Evolutionary conservation across 2,329 filamentous ascomycete genomes (phyloP).

Genomic region (Magnaporthales sp.): DNA sequence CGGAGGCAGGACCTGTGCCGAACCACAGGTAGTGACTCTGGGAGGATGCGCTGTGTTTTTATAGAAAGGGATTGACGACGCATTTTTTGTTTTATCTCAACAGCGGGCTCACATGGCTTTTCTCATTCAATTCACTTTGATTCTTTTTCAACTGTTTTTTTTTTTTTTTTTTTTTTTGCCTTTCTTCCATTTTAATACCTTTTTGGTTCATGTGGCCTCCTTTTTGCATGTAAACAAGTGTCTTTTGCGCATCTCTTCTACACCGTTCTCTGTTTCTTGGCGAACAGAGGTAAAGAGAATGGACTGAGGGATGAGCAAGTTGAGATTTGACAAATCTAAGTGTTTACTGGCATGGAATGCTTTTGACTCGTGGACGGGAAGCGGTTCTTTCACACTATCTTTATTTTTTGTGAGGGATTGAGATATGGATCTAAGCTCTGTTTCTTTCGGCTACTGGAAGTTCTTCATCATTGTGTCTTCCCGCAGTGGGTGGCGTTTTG

Average conservation of each 20-base stretch:
- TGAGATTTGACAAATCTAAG: background rate
- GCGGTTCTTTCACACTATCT: background rate
- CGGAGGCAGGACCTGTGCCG: background rate
- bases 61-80: background rate
- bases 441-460: background rate
- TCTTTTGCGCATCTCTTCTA: background rate
- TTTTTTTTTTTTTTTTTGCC: background rate
- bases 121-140: background rate
- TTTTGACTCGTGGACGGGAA: background rate
- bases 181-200: background rate
- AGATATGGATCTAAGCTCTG: background rate
- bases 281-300: background rate
- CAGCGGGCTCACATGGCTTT: background rate
- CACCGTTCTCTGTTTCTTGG: background rate
- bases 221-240: background rate
- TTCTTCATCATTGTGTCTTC: background rate
- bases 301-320: background rate
- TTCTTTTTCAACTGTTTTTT: background rate
- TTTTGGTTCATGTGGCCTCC: background rate
- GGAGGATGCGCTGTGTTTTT: background rate
- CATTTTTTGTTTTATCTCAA: background rate
- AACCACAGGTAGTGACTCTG: background rate
- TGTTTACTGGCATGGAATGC: background rate
- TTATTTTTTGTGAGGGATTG: background rate
- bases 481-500: background rate